Percentiles rank a stretch among this genome's conserved stretches.
phyloP scores from a whole-genome alignment of 441 rosid genomes.

The Pelargonium citronellum region DNA sequence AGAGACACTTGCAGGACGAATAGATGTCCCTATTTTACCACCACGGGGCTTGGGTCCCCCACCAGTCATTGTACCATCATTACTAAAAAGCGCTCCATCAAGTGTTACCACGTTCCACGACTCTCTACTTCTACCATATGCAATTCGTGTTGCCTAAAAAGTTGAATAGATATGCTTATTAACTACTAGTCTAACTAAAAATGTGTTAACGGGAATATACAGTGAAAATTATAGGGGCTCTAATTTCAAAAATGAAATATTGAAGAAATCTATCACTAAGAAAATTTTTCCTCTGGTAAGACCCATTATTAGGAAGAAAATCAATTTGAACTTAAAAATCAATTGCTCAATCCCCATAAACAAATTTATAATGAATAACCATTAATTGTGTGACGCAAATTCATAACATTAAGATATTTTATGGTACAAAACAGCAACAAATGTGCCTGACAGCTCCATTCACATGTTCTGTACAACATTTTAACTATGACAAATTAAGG shows the following conservation, averaged over 20 bases:
- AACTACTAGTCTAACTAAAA: not conserved
- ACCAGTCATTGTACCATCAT: constrained; percentile 97
- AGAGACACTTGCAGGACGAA: constrained; percentile 71
- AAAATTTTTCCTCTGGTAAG: not conserved
- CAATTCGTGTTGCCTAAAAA: constrained; percentile 79
- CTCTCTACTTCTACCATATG: constrained; percentile 71
- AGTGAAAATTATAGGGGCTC: not conserved
- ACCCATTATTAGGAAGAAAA: not conserved
- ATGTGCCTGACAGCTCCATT: not conserved
- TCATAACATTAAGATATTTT: not conserved
- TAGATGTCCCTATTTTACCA: constrained; percentile 93
- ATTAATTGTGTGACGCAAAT: not conserved
- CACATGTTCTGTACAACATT: not conserved
- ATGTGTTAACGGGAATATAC: not conserved
- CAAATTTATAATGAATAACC: not conserved
- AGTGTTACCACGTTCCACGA: constrained; percentile 88
- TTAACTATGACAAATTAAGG: not conserved
- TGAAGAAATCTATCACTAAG: not conserved
- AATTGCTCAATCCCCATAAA: not conserved
- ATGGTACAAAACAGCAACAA: not conserved
- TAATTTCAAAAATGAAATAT: not conserved
- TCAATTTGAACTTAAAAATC: not conserved
- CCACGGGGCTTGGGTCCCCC: constrained; percentile 95
- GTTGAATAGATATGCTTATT: constrained; percentile 13
- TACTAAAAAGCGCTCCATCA: constrained; percentile 91